Percentiles rank a stretch among this genome's conserved stretches.
Conservation (phyloP, 306 rosid species). For the Vicia sativa region DNA sequence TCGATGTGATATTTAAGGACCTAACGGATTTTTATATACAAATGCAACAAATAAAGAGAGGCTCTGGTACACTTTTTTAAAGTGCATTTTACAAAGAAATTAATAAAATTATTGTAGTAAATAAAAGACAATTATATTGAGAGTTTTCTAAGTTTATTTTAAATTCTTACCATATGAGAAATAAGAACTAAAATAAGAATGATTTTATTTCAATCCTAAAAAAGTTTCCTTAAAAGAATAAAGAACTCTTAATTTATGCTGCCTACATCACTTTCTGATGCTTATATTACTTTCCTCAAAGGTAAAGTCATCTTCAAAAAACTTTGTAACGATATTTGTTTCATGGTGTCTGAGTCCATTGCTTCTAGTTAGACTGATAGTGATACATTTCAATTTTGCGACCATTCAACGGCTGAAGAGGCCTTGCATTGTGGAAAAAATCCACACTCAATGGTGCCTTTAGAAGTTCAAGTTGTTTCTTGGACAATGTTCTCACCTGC, state of each 20-base stretch:
- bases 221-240: neutral
- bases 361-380: neutral
- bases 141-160: too few species aligned
- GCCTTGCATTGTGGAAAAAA: conserved; percentile 70
- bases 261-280: neutral
- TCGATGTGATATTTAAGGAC: too few species aligned
- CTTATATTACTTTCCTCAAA: neutral
- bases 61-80: too few species aligned
- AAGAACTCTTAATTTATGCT: neutral
- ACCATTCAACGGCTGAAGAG: conserved; percentile 64
- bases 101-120: too few species aligned
- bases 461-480: conserved; percentile 56
- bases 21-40: too few species aligned
- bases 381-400: conserved; percentile 52
- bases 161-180: too few species aligned
- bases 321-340: neutral
- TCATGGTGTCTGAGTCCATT: neutral
- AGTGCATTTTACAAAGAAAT: too few species aligned
- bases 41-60: too few species aligned
- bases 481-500: conserved; percentile 69
- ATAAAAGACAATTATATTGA: too few species aligned
- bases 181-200: too few species aligned
- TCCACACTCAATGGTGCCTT: conserved; percentile 54
- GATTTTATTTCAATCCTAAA: neutral
- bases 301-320: neutral